A percentile compares a stretch with the other conserved stretches of the same genome.
These are phyloP conservation scores for Skeletonema grethae DNA, from an alignment of 108 stramenopile species.

Conservation along the genomic window DNA sequence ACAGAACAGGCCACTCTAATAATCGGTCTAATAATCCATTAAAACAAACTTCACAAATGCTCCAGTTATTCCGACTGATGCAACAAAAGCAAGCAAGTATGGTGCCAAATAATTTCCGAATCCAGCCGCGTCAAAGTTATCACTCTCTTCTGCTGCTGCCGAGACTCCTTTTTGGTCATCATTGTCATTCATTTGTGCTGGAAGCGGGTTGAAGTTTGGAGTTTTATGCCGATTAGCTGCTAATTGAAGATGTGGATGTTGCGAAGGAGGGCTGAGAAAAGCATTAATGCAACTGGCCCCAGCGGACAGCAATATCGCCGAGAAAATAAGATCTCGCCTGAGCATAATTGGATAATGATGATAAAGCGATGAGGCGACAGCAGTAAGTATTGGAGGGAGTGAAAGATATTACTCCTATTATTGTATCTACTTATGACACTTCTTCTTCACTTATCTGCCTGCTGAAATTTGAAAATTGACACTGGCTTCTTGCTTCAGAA, in stretches of 20 bases:
- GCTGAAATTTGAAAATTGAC: too few species aligned
- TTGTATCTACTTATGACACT: too few species aligned
- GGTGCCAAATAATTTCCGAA: constrained; percentile 53
- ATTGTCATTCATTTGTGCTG: neutral
- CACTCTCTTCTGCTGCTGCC: neutral
- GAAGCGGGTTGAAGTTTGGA: neutral
- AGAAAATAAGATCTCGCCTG: neutral
- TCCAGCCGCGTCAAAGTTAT: constrained; percentile 54
- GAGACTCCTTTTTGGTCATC: neutral
- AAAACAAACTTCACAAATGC: constrained; percentile 59
- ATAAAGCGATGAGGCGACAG: neutral
- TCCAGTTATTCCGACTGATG: constrained; percentile 52
- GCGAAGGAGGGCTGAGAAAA: neutral
- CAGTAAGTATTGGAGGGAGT: too few species aligned
- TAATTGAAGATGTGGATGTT: neutral
- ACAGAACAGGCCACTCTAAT: neutral
- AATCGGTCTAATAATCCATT: constrained; percentile 44
- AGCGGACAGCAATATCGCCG: neutral
- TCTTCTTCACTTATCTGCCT: too few species aligned
- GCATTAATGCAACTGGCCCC: neutral
- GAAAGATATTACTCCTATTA: too few species aligned
- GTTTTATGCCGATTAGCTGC: neutral
- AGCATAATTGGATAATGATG: neutral
- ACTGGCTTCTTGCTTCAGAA: too few species aligned
- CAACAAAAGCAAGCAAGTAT: constrained; percentile 47